Conservation (phyloP, 2,329 filamentous ascomycete genomes). For the Diaporthe batatas region DNA sequence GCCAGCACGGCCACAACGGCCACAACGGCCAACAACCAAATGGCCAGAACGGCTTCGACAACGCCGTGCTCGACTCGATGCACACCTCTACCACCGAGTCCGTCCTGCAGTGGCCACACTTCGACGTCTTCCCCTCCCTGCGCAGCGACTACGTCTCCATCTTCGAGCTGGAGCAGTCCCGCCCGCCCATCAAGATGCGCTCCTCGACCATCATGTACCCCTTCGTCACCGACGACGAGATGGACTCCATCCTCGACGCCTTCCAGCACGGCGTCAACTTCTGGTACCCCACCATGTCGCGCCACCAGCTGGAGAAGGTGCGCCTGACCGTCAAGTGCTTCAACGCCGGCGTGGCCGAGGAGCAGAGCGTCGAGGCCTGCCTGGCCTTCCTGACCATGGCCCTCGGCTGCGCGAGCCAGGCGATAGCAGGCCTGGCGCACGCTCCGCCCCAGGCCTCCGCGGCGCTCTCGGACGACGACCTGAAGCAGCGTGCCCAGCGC, state of each 20-base stretch:
- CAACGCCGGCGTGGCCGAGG: slow-evolving; percentile 51
- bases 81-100: slow-evolving; percentile 65
- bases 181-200: slow-evolving; percentile 53
- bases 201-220: slow-evolving; percentile 55
- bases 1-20: slow-evolving; percentile 44
- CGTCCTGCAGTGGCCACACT: slow-evolving; percentile 65
- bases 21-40: slow-evolving; percentile 44
- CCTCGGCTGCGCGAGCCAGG: slow-evolving; percentile 60
- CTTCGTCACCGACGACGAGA: slow-evolving; percentile 57
- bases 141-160: slow-evolving; percentile 59
- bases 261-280: slow-evolving; percentile 65
- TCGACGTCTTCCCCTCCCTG: slow-evolving; percentile 59
- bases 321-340: slow-evolving; percentile 48
- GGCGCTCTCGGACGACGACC: slow-evolving; percentile 46
- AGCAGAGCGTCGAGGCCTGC: slow-evolving; percentile 56
- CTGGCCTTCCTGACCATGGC: slow-evolving; percentile 62
- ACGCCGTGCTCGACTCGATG: slow-evolving; percentile 63
- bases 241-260: slow-evolving; percentile 56
- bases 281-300: slow-evolving; percentile 66
- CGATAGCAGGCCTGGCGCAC: slow-evolving; percentile 50
- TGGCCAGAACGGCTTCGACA: slow-evolving; percentile 53
- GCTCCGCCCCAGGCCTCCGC: background rate
- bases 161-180: slow-evolving; percentile 61
- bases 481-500: slow-evolving; percentile 49
- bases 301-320: slow-evolving; percentile 52